Evolutionary conservation across 1,139 yeast species (phyloP).

Genomic region (Yamadazyma blattariae): DNA sequence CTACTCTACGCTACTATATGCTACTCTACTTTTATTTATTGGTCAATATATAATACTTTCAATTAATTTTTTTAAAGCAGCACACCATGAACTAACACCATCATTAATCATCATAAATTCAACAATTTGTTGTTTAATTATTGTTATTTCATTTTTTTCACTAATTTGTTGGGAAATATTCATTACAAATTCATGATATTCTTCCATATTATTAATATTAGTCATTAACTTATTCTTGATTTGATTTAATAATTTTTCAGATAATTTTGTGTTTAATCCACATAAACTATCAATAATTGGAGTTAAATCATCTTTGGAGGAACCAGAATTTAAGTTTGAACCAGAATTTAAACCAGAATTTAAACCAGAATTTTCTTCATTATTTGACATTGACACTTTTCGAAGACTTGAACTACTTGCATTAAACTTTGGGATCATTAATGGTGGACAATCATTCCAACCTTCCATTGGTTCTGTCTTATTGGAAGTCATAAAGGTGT

Average conservation of each 20-base stretch:
- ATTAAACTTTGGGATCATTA: slow-evolving; percentile 12
- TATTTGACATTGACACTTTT: too few relatives aligned
- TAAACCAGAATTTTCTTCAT: too few relatives aligned
- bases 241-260: slow-evolving; percentile 33
- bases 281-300: slow-evolving; percentile 14
- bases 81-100: slow-evolving; percentile 56
- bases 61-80: slow-evolving; percentile 50
- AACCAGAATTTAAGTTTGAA: too few relatives aligned
- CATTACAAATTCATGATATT: slow-evolving; percentile 18
- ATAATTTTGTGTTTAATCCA: slow-evolving; percentile 21
- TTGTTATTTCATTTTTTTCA: slow-evolving; percentile 4
- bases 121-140: slow-evolving; percentile 26
- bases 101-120: slow-evolving; percentile 49
- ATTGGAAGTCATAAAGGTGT: too few relatives aligned
- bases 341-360: too few relatives aligned
- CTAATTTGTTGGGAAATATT: slow-evolving; percentile 11
- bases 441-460: slow-evolving; percentile 47
- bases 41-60: slow-evolving; percentile 21
- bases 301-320: slow-evolving; percentile 8
- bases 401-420: slow-evolving; percentile 7
- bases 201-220: slow-evolving; percentile 14
- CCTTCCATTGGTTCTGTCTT: slow-evolving; percentile 35
- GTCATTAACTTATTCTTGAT: slow-evolving; percentile 30
- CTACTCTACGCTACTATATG: too few relatives aligned
- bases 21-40: too few relatives aligned